Percentiles rank a stretch among this genome's conserved stretches.
These are phyloP conservation scores for Globisporangium rhizosaccharum DNA, from an alignment of 352 stramenopile species.

Conservation along the genomic window DNA sequence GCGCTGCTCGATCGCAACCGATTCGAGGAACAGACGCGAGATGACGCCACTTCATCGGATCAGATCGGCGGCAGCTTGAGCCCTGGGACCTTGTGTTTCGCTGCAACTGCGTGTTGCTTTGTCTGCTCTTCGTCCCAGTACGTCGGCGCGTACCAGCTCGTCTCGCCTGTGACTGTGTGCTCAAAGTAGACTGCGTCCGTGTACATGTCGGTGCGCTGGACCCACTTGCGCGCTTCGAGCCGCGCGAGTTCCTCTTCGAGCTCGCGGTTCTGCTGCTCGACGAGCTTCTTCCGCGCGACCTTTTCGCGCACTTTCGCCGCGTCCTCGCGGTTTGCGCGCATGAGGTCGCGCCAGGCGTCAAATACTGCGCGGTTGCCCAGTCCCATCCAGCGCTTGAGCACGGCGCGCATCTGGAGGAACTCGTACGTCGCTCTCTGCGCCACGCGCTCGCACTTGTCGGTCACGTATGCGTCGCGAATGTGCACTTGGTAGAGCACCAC, in stretches of 20 bases:
- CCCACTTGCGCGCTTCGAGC: slow-evolving; percentile 44
- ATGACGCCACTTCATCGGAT: neutral
- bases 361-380: slow-evolving; percentile 48
- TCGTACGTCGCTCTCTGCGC: slow-evolving; percentile 42
- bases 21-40: too few relatives aligned
- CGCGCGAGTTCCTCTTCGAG: slow-evolving; percentile 44
- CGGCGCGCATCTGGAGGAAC: slow-evolving; percentile 54
- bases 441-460: slow-evolving; percentile 41
- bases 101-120: neutral
- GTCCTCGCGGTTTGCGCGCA: slow-evolving; percentile 27
- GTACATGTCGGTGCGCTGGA: slow-evolving; percentile 52
- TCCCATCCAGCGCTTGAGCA: slow-evolving; percentile 49
- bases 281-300: slow-evolving; percentile 26
- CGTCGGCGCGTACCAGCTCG: slow-evolving; percentile 37
- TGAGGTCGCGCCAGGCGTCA: slow-evolving; percentile 55
- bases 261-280: slow-evolving; percentile 45
- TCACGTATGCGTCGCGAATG: slow-evolving; percentile 40
- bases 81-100: slow-evolving; percentile 10
- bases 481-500: slow-evolving; percentile 38
- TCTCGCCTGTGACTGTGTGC: slow-evolving; percentile 40
- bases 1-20: too few relatives aligned
- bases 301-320: slow-evolving; percentile 25
- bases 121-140: slow-evolving; percentile 54
- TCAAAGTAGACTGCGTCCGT: slow-evolving; percentile 65
- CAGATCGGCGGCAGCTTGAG: slow-evolving; percentile 23